Base-by-base conservation (phyloP, 169 alveolate genomes). In the Plasmodium berghei region DNA sequence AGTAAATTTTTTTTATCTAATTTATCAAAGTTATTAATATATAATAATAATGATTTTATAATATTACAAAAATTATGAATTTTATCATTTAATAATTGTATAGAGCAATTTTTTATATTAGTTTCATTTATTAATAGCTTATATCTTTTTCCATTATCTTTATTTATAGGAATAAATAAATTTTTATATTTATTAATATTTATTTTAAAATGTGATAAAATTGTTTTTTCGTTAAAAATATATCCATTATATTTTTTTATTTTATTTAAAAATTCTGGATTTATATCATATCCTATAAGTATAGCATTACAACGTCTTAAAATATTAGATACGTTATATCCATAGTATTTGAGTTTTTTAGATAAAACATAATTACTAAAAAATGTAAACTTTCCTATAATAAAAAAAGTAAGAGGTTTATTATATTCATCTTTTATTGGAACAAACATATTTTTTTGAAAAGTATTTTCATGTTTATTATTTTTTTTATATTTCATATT, bases 71-170 rank as follows among this genome's bases (percentile, higher is more conserved):
- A 63, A 24, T 28, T 18, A 18, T 63, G 74, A 40, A 75, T 22
- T 67, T 28, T 75, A n/a, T 56, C 63, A 55, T 28, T 14, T 49
- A 75, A 63, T 10, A 42, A 54, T n/a, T 1, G 9, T 1, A 14
- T 34, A 5, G 74, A 20, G 48, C 61, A 45, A 75, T 42, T 64
- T 18, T 63, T 67, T 62, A 75, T 64, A 64, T 75, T 75, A 5
- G 61, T 63, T 8, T 75, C 77, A 24, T 75, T 75, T 20, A 75
- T 10, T n/a, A 40, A 20, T 8, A 49, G 28, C 20, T 63, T 75
- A 70, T 63, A 75, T 40, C 54, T 64, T 34, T 75, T 75, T 46
- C 77, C 89, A 45, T 75, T 75, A 75, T 75, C 26, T 62, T 63
- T 64, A 52, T 75, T 75, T 49, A 62, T 64, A 42, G 89, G 89